phyloP scores from a whole-genome alignment of 1,139 yeast species.

The Pneumocystis jirovecii region DNA sequence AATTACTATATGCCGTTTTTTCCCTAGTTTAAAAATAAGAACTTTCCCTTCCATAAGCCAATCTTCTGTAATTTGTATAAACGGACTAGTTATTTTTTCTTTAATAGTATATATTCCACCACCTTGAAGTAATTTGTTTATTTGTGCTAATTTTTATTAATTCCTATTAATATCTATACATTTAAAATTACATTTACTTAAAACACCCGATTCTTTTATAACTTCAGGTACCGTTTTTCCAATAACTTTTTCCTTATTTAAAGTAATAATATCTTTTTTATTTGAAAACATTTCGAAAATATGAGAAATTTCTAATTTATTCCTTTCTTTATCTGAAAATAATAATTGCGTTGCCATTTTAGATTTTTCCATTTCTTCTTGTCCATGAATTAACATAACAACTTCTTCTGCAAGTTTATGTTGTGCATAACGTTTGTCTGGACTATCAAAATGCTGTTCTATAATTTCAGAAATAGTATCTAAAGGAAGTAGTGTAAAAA shows the following conservation, averaged over 20 bases:
- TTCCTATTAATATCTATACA: background rate
- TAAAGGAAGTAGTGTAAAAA: constrained; percentile 65
- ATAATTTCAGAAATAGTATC: constrained; percentile 41
- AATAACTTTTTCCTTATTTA: constrained; percentile 28
- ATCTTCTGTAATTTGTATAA: background rate
- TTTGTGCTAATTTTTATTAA: background rate
- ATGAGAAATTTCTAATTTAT: constrained; percentile 33
- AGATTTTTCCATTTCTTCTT: constrained; percentile 55
- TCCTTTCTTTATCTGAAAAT: constrained; percentile 43
- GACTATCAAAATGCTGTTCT: constrained; percentile 38
- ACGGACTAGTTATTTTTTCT: background rate
- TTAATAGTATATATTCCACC: background rate
- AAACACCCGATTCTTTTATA: constrained; percentile 1
- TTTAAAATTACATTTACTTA: constrained; percentile 20
- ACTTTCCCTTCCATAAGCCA: background rate
- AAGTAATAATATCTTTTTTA: constrained; percentile 43
- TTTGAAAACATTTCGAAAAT: constrained; percentile 44
- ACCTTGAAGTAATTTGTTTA: background rate
- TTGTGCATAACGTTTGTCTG: constrained; percentile 59
- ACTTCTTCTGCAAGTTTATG: constrained; percentile 66
- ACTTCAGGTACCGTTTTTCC: constrained; percentile 23
- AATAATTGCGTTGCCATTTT: constrained; percentile 48
- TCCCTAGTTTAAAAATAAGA: background rate
- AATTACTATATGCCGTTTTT: background rate
- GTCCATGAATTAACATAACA: constrained; percentile 75